Evolutionary conservation across 257 asterid species (phyloP).

Genomic region (Gentiana macrophylla): DNA sequence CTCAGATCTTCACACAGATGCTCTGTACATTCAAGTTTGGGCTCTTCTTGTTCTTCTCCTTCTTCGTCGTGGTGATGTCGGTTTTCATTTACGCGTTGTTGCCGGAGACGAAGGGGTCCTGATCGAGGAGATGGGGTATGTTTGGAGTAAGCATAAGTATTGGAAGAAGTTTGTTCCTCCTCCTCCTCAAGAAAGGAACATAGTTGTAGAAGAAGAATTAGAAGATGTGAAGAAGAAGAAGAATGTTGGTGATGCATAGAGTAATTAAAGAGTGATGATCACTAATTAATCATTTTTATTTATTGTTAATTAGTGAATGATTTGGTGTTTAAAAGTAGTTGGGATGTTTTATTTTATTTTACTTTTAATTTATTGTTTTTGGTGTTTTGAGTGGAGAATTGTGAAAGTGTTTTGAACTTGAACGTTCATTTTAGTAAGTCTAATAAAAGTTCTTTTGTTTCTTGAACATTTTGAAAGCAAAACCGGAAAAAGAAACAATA

Average conservation of each 20-base stretch:
- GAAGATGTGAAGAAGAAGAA: background rate
- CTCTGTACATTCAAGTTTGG: slow-evolving; percentile 56
- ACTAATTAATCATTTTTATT: background rate
- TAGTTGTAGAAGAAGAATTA: background rate
- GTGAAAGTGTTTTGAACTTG: no score
- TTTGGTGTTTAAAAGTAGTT: no score
- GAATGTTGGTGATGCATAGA: background rate
- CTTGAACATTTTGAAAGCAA: no score
- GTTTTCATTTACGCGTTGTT: slow-evolving; percentile 27
- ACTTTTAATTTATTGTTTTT: no score
- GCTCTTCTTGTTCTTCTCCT: slow-evolving; percentile 46
- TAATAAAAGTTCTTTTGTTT: no score
- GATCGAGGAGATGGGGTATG: slow-evolving; percentile 55
- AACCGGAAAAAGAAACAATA: no score
- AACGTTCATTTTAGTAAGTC: no score
- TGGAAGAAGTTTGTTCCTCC: slow-evolving; percentile 29
- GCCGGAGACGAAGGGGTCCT: slow-evolving; percentile 70
- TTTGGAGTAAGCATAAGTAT: slow-evolving; percentile 59
- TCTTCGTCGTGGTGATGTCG: slow-evolving; percentile 46
- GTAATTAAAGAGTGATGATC: background rate
- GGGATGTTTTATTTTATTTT: no score
- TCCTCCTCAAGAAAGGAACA: no score
- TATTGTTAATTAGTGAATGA: no score
- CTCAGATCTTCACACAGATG: slow-evolving; percentile 48
- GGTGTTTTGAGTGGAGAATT: no score